phyloP scores from a whole-genome alignment of 148 eudicot species.

The Hydrangea macrophylla region DNA sequence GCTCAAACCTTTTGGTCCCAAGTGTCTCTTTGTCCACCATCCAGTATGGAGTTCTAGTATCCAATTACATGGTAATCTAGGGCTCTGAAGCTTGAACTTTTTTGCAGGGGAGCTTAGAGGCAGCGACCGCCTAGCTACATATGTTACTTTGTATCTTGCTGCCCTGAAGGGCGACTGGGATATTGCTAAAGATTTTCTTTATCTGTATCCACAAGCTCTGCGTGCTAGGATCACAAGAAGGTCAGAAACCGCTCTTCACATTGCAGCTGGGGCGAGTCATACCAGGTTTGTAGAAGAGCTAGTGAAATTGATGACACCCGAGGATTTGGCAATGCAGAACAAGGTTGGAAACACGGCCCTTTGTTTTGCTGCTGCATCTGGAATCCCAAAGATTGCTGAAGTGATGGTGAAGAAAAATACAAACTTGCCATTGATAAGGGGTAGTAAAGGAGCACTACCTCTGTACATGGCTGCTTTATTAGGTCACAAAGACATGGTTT shows the following conservation, averaged over 20 bases:
- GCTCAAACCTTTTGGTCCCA: not conserved
- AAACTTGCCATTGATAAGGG: conserved; percentile 1
- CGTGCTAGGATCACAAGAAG: conserved; percentile 19
- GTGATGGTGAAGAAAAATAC: conserved; percentile 17
- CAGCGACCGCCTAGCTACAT: not conserved
- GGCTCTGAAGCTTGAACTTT: not conserved
- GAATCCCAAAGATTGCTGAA: conserved; percentile 12
- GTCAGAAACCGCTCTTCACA: conserved; percentile 21
- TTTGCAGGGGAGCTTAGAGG: conserved; percentile 12
- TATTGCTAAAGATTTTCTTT: conserved; percentile 3
- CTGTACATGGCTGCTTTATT: conserved; percentile 21
- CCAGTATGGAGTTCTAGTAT: not conserved
- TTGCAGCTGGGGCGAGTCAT: conserved; percentile 21
- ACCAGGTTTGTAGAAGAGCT: conserved; percentile 19
- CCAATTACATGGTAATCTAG: not conserved
- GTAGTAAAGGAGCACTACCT: conserved; percentile 14
- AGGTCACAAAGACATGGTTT: conserved; percentile 21
- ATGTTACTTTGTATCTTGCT: conserved; percentile 17
- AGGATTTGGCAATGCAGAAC: conserved; percentile 18
- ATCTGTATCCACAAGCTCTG: not conserved
- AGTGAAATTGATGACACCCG: conserved; percentile 15
- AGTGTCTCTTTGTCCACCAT: not conserved
- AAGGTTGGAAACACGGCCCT: conserved; percentile 20
- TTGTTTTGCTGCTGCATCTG: conserved; percentile 21
- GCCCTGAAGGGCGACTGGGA: conserved; percentile 25